Evolutionary conservation across 805 yeast species (phyloP).

Genomic region (Sugiyamaella qingdaonensis): DNA sequence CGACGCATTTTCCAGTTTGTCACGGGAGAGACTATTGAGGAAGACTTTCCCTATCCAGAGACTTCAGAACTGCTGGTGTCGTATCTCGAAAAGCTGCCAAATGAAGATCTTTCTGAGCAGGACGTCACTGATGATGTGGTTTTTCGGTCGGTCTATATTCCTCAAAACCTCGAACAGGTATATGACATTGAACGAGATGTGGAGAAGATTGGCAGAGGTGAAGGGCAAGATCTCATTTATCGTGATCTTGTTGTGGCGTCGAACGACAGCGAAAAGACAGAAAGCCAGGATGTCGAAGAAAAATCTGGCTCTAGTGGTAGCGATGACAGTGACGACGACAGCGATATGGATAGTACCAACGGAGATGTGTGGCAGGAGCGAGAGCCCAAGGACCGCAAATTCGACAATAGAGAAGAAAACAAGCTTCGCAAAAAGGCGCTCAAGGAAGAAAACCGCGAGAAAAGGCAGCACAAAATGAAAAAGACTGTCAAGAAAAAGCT

Average conservation of each 20-base stretch:
- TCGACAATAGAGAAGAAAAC: conserved; percentile 73
- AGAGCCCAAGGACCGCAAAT: conserved; percentile 62
- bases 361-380: conserved; percentile 45
- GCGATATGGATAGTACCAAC: conserved; percentile 34
- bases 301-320: conserved; percentile 34
- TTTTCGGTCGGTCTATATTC: conserved; percentile 80
- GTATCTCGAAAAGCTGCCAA: conserved; percentile 24
- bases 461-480: conserved; percentile 76
- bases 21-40: conserved; percentile 34
- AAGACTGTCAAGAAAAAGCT: conserved; percentile 77
- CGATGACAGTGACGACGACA: conserved; percentile 32
- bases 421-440: conserved; percentile 68
- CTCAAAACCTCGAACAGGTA: conserved; percentile 52
- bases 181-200: conserved; percentile 65
- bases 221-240: conserved; percentile 68
- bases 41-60: conserved; percentile 28
- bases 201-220: conserved; percentile 70
- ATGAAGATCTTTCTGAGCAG: conserved; percentile 30
- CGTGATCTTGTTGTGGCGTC: conserved; percentile 27
- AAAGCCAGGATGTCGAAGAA: conserved; percentile 23
- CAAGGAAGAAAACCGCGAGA: conserved; percentile 74
- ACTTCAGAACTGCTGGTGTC: conserved; percentile 26
- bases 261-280: conserved; percentile 31
- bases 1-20: conserved; percentile 75
- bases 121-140: conserved; percentile 77